Evolutionary conservation across 305 asterid species (phyloP).

Genomic region (Fraxinus baroniana): DNA sequence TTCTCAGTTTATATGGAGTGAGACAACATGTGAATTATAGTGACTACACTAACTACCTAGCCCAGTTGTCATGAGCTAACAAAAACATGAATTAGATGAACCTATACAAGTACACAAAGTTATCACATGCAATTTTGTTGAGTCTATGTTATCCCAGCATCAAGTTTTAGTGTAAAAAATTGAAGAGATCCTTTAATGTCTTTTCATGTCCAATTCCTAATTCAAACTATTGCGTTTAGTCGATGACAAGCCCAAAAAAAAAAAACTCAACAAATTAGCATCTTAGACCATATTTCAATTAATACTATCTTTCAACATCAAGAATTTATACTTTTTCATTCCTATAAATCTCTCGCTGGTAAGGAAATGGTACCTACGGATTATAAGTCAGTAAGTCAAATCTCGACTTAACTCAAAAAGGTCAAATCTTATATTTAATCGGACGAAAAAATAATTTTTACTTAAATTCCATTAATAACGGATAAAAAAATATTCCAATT

Average conservation of each 20-base stretch:
- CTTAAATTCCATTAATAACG: neutral
- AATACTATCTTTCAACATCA: neutral
- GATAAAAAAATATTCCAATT: neutral
- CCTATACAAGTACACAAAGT: neutral
- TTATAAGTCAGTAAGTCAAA: neutral
- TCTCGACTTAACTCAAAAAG: neutral
- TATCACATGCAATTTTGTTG: too few species aligned
- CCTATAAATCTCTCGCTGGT: neutral
- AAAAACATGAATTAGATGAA: neutral
- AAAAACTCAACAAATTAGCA: constrained; percentile 16
- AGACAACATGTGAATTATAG: neutral
- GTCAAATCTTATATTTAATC: neutral
- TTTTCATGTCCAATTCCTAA: neutral
- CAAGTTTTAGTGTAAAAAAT: neutral
- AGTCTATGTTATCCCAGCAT: too few species aligned
- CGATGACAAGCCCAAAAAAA: neutral
- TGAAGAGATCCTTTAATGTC: neutral
- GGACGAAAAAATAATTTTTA: neutral
- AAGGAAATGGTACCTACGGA: neutral
- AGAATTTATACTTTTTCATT: neutral
- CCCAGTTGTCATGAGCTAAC: neutral
- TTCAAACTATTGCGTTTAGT: neutral
- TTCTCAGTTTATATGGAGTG: neutral
- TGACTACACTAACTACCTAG: neutral
- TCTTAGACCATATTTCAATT: too few species aligned